These are phyloP conservation scores for Xylaria sp. DNA, from an alignment of 2,329 filamentous ascomycete species.

Conservation along the genomic window DNA sequence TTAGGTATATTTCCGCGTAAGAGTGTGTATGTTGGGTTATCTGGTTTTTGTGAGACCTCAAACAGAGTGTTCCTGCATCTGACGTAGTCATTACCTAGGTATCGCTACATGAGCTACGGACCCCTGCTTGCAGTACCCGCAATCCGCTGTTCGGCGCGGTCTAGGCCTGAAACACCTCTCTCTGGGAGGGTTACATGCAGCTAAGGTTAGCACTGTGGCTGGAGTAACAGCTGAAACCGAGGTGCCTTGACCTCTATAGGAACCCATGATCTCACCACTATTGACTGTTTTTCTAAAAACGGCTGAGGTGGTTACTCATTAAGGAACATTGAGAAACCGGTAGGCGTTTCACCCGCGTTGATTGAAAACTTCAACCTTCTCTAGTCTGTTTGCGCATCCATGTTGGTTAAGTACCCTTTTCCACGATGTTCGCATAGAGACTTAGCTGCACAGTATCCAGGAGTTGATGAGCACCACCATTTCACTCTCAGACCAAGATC, in stretches of 20 bases:
- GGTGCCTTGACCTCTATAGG: not conserved
- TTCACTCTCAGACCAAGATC: not conserved
- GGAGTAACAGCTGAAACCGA: conserved; percentile 23
- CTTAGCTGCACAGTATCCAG: not conserved
- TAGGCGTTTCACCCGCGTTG: not conserved
- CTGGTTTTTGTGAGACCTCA: conserved; percentile 5
- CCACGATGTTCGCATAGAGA: not conserved
- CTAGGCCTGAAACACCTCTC: conserved; percentile 9
- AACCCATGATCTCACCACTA: conserved; percentile 28
- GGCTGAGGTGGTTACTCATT: not conserved
- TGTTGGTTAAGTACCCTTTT: not conserved
- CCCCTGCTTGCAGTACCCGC: conserved; percentile 20
- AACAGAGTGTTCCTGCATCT: not conserved
- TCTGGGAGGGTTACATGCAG: not conserved
- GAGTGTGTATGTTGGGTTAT: not conserved
- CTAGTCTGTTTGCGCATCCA: too few relatives aligned
- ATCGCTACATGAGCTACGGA: not conserved
- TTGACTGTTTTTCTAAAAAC: not conserved
- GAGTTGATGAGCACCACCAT: not conserved
- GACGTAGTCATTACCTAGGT: conserved; percentile 23
- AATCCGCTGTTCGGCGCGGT: not conserved
- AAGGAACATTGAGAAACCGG: not conserved
- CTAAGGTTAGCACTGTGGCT: conserved; percentile 18
- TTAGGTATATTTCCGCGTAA: not conserved
- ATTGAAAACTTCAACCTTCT: not conserved